These are phyloP conservation scores for Lecanosticta acicola DNA, from an alignment of 2,329 filamentous ascomycete genomes.

Conservation along the genomic window DNA sequence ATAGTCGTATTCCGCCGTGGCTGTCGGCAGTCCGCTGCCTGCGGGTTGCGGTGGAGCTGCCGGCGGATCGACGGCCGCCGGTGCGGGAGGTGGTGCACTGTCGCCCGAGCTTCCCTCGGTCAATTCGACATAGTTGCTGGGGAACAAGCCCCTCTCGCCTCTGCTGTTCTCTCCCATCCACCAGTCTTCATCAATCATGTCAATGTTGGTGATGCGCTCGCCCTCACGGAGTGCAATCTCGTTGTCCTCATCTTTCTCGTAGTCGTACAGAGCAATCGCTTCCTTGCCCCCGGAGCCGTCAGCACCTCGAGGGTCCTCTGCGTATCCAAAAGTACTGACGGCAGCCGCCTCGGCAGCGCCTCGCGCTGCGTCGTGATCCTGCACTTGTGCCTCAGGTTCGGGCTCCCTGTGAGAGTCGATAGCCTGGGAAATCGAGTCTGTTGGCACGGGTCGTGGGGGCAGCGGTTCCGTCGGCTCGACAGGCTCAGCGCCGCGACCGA, in stretches of 20 bases:
- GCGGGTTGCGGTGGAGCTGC: slow-evolving; percentile 31
- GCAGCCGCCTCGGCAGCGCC: slow-evolving; percentile 46
- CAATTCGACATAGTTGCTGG: slow-evolving; percentile 93
- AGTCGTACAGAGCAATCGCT: slow-evolving; percentile 85
- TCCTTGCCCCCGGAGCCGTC: slow-evolving; percentile 54
- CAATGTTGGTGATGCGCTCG: slow-evolving; percentile 82
- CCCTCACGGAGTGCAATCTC: slow-evolving; percentile 88
- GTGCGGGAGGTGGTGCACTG: slow-evolving; percentile 38
- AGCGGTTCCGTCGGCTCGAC: slow-evolving; percentile 49
- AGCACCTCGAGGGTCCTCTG: slow-evolving; percentile 35
- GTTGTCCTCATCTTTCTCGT: slow-evolving; percentile 96
- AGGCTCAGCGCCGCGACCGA: slow-evolving; percentile 57
- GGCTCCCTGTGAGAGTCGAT: slow-evolving; percentile 61
- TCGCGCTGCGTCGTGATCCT: slow-evolving; percentile 52
- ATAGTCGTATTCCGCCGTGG: slow-evolving; percentile 88
- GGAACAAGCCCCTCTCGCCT: slow-evolving; percentile 87
- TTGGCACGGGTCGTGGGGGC: slow-evolving; percentile 54
- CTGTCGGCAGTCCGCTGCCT: slow-evolving; percentile 48
- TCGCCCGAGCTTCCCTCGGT: slow-evolving; percentile 49
- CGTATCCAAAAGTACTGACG: slow-evolving; percentile 41
- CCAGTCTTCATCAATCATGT: slow-evolving; percentile 98
- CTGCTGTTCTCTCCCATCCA: slow-evolving; percentile 88
- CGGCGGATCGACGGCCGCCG: slow-evolving; percentile 31
- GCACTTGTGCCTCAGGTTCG: slow-evolving; percentile 57
- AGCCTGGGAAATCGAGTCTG: slow-evolving; percentile 56